Conservation (phyloP, 345 rosid genomes). For the Eucalyptus caleyi region DNA sequence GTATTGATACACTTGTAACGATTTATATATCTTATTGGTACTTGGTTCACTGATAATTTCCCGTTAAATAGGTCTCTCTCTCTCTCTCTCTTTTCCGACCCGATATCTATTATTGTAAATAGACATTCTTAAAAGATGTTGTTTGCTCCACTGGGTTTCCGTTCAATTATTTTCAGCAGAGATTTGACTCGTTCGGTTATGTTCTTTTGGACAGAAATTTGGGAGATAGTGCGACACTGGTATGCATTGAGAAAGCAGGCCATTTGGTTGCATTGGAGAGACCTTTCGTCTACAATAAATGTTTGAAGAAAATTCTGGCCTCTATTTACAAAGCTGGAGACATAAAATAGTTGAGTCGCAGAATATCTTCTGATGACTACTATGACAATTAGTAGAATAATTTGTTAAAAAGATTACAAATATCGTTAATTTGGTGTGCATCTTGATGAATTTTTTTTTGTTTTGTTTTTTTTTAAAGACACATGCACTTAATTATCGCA, state of each 20-base stretch:
- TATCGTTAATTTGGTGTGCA: too few species aligned
- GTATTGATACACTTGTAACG: not conserved
- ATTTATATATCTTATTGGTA: not conserved
- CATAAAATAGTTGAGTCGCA: not conserved
- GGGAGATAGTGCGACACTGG: slow-evolving; percentile 1
- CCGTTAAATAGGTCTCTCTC: not conserved
- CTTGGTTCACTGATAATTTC: not conserved
- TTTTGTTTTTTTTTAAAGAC: too few species aligned
- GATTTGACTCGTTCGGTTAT: not conserved
- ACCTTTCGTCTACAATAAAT: slow-evolving; percentile 1
- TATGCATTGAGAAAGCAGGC: slow-evolving; percentile 6
- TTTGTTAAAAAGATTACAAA: too few species aligned
- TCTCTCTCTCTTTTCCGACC: not conserved
- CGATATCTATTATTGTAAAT: not conserved
- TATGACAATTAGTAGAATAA: not conserved
- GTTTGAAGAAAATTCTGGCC: slow-evolving; percentile 4
- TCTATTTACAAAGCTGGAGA: not conserved
- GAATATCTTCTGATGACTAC: not conserved
- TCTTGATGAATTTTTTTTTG: too few species aligned
- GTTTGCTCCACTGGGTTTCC: not conserved
- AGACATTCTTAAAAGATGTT: not conserved
- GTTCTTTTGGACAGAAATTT: not conserved
- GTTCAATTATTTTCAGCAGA: not conserved
- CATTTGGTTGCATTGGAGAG: slow-evolving; percentile 3
- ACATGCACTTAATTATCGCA: too few species aligned